Evolutionary conservation across 2,329 filamentous ascomycete species (phyloP).

Genomic region (Colletotrichum truncatum): DNA sequence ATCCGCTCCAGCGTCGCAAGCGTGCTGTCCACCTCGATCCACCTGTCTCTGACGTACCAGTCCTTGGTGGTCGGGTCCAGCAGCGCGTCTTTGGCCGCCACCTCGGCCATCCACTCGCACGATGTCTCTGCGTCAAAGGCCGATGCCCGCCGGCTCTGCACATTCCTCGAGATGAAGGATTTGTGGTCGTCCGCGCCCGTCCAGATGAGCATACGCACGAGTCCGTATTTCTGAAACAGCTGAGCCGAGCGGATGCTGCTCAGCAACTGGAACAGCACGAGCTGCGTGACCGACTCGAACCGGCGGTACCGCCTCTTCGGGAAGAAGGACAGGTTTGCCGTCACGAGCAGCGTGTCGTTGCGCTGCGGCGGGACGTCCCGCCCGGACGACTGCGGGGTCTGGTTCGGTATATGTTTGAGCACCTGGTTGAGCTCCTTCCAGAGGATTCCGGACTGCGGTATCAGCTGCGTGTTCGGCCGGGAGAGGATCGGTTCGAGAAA

Average conservation of each 20-base stretch:
- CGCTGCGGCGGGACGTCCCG: slow-evolving; percentile 53
- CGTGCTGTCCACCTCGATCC: slow-evolving; percentile 57
- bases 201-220: slow-evolving; percentile 83
- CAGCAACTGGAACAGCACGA: slow-evolving; percentile 71
- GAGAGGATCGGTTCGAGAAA: slow-evolving; percentile 69
- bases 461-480: slow-evolving; percentile 56
- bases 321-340: slow-evolving; percentile 70
- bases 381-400: slow-evolving; percentile 51
- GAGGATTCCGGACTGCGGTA: slow-evolving; percentile 66
- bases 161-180: slow-evolving; percentile 66
- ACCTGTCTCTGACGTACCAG: slow-evolving; percentile 52
- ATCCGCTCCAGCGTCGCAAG: slow-evolving; percentile 54
- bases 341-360: slow-evolving; percentile 80
- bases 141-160: slow-evolving; percentile 64
- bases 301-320: slow-evolving; percentile 58
- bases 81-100: slow-evolving; percentile 54
- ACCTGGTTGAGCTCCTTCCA: slow-evolving; percentile 67
- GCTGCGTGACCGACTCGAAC: slow-evolving; percentile 65
- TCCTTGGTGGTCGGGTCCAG: slow-evolving; percentile 19
- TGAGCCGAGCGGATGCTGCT: slow-evolving; percentile 64
- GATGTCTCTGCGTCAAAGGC: slow-evolving; percentile 68
- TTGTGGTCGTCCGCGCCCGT: slow-evolving; percentile 67
- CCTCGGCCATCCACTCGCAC: slow-evolving; percentile 67
- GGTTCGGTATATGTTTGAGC: slow-evolving; percentile 64
- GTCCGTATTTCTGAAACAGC: slow-evolving; percentile 79